These are phyloP conservation scores for Suillus paluster DNA, from an alignment of 768 basidiomycete genomes.

Conservation along the genomic window DNA sequence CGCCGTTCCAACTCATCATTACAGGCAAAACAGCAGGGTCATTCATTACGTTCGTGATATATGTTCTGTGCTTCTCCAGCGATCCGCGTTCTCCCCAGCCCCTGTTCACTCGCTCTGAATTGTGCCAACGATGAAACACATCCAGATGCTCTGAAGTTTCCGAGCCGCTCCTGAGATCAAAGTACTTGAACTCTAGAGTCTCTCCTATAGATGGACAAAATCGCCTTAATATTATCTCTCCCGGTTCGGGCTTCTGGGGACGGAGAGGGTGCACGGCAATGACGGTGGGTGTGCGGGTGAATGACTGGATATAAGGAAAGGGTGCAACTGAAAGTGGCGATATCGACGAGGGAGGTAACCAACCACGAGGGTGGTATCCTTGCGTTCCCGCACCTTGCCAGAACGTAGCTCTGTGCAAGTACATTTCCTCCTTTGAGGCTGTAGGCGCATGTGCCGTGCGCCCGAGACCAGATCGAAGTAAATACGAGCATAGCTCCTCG, in stretches of 20 bases:
- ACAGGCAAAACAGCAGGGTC: slow-evolving; percentile 45
- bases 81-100: slow-evolving; percentile 52
- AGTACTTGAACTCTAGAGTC: slow-evolving; percentile 33
- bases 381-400: slow-evolving; percentile 55
- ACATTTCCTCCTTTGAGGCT: slow-evolving; percentile 31
- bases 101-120: slow-evolving; percentile 47
- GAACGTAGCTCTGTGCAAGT: slow-evolving; percentile 47
- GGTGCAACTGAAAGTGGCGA: slow-evolving; percentile 31
- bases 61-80: slow-evolving; percentile 48
- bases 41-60: slow-evolving; percentile 38
- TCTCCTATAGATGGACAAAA: slow-evolving; percentile 39
- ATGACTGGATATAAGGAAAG: slow-evolving; percentile 44
- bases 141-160: slow-evolving; percentile 39
- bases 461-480: slow-evolving; percentile 44
- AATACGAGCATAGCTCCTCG: slow-evolving; percentile 40
- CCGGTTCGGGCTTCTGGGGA: slow-evolving; percentile 49
- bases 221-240: slow-evolving; percentile 43
- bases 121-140: slow-evolving; percentile 54
- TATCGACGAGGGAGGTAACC: slow-evolving; percentile 34
- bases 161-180: slow-evolving; percentile 25
- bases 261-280: slow-evolving; percentile 56
- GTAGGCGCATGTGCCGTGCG: slow-evolving; percentile 21
- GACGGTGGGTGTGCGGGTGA: slow-evolving; percentile 51
- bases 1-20: slow-evolving; percentile 53
- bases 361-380: slow-evolving; percentile 33